Evolutionary conservation across 202 grass and related monocot genomes (phyloP), one percentile per base, ranked within the genome.

Genomic region (Eragrostis tef): DNA sequence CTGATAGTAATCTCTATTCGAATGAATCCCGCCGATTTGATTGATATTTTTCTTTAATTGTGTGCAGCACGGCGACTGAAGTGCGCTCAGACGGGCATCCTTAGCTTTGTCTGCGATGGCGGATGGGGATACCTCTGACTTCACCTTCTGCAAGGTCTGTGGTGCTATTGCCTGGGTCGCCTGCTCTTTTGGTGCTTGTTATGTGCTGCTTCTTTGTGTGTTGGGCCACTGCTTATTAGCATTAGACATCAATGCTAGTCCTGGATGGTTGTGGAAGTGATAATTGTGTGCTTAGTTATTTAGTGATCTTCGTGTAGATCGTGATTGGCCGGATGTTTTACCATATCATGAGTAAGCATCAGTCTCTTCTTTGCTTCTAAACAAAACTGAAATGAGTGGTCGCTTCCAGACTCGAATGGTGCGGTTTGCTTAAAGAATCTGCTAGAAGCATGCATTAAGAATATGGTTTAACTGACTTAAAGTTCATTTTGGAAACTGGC

Each of bases 71-170:
- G 51, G 51, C 17, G 1, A 53, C 2, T 57, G 53, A 9, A 61
- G 53, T 27, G 20, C 5, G 41, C 15, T 47, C 15, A 4, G 22
- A 56, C n/a, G n/a, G 57, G 58, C 60, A 22, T 60, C 4, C 57
- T 80, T 7, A 19, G 49, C 51, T 56, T 79, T 20, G 9, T 9
- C n/a, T n/a, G 64, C 31, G 71, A 94, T 92, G 89, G 82, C 84
- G 1, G 84, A 87, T 34, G 82, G 47, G 11, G 87, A 72, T 64
- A 82, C 87, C 21, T 92, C 87, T 3, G 90, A 92, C 75, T 95
- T 95, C 82, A 95, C 93, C 62, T 95, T 95, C 80, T 92, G 93
- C 67, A 89, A 88, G 90, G 93, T 73, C 80, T 7, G 50, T n/a
- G 11, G 0, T 11, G 19, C 0, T 73, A 1, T 51, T 78, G 10